Percentiles rank a stretch among this genome's conserved stretches.
These are phyloP conservation scores for Rhizophora mangle DNA, from an alignment of 345 rosid genomes.

Conservation along the genomic window DNA sequence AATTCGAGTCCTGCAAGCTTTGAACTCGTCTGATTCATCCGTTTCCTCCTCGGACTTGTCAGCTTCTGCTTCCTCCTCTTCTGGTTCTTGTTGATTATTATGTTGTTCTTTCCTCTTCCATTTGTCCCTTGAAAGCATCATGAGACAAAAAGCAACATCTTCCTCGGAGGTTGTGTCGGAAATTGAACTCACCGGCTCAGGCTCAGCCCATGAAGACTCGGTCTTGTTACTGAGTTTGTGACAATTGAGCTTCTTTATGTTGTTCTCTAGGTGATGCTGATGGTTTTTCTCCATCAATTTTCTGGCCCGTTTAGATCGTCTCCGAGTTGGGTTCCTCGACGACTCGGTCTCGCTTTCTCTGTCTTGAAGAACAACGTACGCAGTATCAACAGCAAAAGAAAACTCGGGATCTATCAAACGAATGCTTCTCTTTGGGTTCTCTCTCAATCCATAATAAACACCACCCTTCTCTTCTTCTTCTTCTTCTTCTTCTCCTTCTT, in stretches of 20 bases:
- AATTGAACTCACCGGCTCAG: conserved; percentile 68
- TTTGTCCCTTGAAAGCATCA: conserved; percentile 83
- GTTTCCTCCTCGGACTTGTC: conserved; percentile 40
- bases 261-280: conserved; percentile 20
- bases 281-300: conserved; percentile 24
- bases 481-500: conserved; percentile 20
- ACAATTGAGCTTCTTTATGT: conserved; percentile 8
- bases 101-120: conserved; percentile 49
- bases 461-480: conserved; percentile 33
- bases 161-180: conserved; percentile 77
- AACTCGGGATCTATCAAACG: conserved; percentile 68
- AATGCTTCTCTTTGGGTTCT: conserved; percentile 50
- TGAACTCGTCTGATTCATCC: conserved; percentile 41
- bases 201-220: conserved; percentile 36
- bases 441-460: conserved; percentile 44
- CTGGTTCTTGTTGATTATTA: conserved; percentile 7
- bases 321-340: conserved; percentile 54
- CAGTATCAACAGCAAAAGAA: conserved; percentile 39
- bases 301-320: conserved; percentile 61
- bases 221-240: conserved; percentile 5
- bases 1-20: conserved; percentile 29
- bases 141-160: conserved; percentile 88
- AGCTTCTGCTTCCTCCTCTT: conserved; percentile 27
- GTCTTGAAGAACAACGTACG: conserved; percentile 56
- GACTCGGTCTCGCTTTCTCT: conserved; percentile 85